These are phyloP conservation scores for Salix suchowensis DNA, from an alignment of 345 rosid species.

Conservation along the genomic window DNA sequence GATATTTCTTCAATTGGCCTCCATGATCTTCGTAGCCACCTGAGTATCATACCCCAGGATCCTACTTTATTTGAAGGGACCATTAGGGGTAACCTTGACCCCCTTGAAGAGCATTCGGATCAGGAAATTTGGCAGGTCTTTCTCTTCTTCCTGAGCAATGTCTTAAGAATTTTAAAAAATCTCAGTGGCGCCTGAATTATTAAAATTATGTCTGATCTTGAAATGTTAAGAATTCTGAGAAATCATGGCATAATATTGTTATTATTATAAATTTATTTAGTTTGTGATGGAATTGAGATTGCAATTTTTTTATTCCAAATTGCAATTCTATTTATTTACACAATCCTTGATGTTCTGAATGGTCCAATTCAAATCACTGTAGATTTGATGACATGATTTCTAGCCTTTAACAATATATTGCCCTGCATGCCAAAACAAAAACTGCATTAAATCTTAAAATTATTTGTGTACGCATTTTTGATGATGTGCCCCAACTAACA, in stretches of 20 bases:
- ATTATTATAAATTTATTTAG: neutral
- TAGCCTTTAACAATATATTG: neutral
- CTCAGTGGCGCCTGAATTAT: too few species aligned
- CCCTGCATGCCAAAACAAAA: neutral
- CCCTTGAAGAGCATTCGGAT: conserved; percentile 92
- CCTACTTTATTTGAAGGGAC: conserved; percentile 97
- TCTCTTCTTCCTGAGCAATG: neutral
- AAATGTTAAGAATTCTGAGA: neutral
- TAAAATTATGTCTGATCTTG: neutral
- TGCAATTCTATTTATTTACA: neutral
- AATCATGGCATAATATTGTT: neutral
- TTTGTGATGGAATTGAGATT: neutral
- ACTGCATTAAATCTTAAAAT: too few species aligned
- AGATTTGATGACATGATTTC: neutral
- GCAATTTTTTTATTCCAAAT: neutral
- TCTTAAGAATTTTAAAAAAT: neutral
- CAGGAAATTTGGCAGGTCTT: conserved; percentile 85
- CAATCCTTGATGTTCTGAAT: too few species aligned
- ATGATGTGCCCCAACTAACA: neutral
- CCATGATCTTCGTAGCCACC: conserved; percentile 91
- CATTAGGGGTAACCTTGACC: conserved; percentile 89
- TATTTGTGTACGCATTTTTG: neutral
- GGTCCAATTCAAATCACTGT: too few species aligned
- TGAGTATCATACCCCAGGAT: conserved; percentile 98
- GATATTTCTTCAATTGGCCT: conserved; percentile 89